Percentiles rank a stretch among this genome's conserved stretches.
Conservation (phyloP, 306 rosid genomes). For the Prunus padus region DNA sequence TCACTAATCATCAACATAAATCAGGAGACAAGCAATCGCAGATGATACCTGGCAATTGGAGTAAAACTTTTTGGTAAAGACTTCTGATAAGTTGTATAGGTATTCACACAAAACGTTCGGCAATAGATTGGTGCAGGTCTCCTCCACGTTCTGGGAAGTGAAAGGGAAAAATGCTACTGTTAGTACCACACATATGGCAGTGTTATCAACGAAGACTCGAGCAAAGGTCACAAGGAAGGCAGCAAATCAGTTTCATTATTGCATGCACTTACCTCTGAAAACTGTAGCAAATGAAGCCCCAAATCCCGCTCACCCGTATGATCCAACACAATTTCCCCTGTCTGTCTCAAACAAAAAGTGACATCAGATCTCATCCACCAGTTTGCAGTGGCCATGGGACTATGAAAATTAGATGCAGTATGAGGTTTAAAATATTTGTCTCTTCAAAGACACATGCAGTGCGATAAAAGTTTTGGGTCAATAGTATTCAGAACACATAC, state of each 20-base stretch:
- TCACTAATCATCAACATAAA: neutral
- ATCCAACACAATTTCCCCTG: slow-evolving; percentile 58
- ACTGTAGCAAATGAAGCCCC: slow-evolving; percentile 84
- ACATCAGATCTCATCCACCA: slow-evolving; percentile 10
- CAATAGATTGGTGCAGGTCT: slow-evolving; percentile 78
- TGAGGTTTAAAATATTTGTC: neutral
- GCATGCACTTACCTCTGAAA: slow-evolving; percentile 71
- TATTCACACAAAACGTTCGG: slow-evolving; percentile 86
- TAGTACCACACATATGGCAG: neutral
- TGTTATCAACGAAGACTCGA: neutral
- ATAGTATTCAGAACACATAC: neutral
- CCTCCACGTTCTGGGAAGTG: slow-evolving; percentile 76
- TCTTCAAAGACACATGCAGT: neutral
- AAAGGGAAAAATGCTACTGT: slow-evolving; percentile 9
- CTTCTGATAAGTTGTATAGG: slow-evolving; percentile 80
- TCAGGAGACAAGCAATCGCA: neutral
- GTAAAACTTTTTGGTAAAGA: slow-evolving; percentile 67
- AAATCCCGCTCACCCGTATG: slow-evolving; percentile 76
- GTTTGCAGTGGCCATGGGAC: neutral
- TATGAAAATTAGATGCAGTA: neutral
- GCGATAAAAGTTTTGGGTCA: neutral
- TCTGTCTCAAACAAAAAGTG: slow-evolving; percentile 39
- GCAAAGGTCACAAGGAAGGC: slow-evolving; percentile 20
- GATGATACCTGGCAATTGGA: slow-evolving; percentile 82
- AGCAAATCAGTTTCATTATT: slow-evolving; percentile 9